Percentiles rank a stretch among this genome's conserved stretches.
Conservation (phyloP, 495 filamentous ascomycete species). For the Hypoxylon fuscum region DNA sequence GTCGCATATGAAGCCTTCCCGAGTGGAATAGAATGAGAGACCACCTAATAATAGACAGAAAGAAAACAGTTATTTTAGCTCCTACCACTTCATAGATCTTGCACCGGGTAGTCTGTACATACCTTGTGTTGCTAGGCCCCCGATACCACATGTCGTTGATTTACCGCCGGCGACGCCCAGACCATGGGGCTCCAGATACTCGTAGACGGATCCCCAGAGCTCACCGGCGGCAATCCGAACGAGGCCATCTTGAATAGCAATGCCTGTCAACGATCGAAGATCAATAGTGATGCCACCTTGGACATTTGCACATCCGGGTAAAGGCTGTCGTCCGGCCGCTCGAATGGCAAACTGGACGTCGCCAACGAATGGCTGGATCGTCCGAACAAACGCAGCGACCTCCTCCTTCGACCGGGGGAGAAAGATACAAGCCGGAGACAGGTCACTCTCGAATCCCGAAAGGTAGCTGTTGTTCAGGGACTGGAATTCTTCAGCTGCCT, state of each 20-base stretch:
- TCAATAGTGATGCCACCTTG: slow-evolving; percentile 15
- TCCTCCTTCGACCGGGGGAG: not conserved
- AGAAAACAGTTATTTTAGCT: not conserved
- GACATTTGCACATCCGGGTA: not conserved
- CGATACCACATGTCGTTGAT: slow-evolving; percentile 8
- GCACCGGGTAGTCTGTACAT: too few species aligned
- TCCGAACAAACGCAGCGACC: not conserved
- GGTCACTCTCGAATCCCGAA: not conserved
- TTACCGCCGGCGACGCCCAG: slow-evolving; percentile 1
- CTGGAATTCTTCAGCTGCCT: not conserved
- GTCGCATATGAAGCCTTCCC: too few species aligned
- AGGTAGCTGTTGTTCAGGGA: not conserved
- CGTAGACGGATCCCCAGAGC: slow-evolving; percentile 18
- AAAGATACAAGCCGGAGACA: not conserved
- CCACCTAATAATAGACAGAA: not conserved
- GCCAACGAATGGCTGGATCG: not conserved
- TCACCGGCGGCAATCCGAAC: slow-evolving; percentile 15
- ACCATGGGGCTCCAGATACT: not conserved
- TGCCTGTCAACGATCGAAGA: not conserved
- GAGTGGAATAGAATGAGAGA: slow-evolving; percentile 8
- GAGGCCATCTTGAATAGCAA: slow-evolving; percentile 5
- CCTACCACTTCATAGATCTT: not conserved
- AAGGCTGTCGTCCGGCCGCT: not conserved
- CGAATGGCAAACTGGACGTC: not conserved
- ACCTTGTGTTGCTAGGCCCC: too few species aligned